Evolutionary conservation across 805 yeast species (phyloP).

Genomic region (Phaffomyces antillensis): DNA sequence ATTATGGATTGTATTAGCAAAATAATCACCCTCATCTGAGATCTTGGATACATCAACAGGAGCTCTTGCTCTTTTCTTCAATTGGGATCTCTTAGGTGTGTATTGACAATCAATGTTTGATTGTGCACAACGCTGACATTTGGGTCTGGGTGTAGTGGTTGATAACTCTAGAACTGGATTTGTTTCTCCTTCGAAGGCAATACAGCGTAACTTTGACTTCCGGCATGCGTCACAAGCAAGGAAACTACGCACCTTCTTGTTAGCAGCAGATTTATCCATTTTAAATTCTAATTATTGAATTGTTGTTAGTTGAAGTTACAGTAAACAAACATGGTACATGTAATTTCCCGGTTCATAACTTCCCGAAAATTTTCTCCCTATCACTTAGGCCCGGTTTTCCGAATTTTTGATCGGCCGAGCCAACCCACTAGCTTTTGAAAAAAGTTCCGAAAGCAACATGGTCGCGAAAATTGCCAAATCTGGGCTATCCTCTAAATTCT

Average conservation of each 20-base stretch:
- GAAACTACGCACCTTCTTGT: slow-evolving; percentile 6
- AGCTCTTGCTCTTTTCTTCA: slow-evolving; percentile 4
- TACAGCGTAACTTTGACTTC: slow-evolving; percentile 10
- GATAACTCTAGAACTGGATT: not conserved
- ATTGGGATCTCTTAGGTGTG: slow-evolving; percentile 12
- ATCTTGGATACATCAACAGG: not conserved
- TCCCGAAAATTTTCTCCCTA: too few relatives aligned
- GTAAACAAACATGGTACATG: too few relatives aligned
- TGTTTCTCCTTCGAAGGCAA: not conserved
- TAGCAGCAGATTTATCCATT: too few relatives aligned
- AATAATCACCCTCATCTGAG: slow-evolving; percentile 3
- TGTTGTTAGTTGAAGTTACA: too few relatives aligned
- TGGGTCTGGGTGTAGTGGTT: not conserved
- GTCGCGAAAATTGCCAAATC: too few relatives aligned
- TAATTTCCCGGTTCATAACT: too few relatives aligned
- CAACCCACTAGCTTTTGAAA: too few relatives aligned
- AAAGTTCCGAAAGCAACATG: too few relatives aligned
- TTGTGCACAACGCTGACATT: slow-evolving; percentile 9
- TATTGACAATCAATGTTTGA: slow-evolving; percentile 7
- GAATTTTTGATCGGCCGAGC: too few relatives aligned
- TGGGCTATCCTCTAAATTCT: too few relatives aligned
- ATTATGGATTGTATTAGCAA: slow-evolving; percentile 8
- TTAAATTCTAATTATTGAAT: too few relatives aligned
- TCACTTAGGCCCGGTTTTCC: too few relatives aligned
- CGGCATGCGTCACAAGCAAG: slow-evolving; percentile 14